These are phyloP conservation scores for Cucurbita pepo DNA, from an alignment of 306 rosid species.

Conservation along the genomic window DNA sequence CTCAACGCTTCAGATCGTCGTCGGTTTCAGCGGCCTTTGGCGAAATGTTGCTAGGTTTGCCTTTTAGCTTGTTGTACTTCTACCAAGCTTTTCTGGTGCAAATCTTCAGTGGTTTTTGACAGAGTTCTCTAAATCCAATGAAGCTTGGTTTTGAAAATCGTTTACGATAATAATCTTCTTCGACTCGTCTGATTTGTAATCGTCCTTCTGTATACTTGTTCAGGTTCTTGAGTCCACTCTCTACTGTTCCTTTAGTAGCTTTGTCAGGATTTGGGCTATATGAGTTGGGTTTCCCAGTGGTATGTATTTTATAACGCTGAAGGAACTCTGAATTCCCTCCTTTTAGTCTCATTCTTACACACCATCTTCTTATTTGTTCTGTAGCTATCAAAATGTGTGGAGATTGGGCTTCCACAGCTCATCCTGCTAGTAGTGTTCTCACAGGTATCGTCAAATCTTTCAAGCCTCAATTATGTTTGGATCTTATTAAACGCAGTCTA, in stretches of 20 bases:
- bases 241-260: conserved; percentile 83
- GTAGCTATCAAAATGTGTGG: conserved; percentile 76
- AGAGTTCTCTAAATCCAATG: not conserved
- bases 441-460: conserved; percentile 36
- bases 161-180: not conserved
- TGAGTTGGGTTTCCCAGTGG: conserved; percentile 82
- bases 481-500: not conserved
- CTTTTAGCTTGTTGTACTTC: not conserved
- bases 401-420: conserved; percentile 88
- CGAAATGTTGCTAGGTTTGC: conserved; percentile 82
- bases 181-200: not conserved
- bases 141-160: not conserved
- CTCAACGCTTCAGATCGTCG: conserved; percentile 88
- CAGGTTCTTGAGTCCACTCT: conserved; percentile 81
- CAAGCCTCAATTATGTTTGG: not conserved
- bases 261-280: conserved; percentile 82
- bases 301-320: conserved; percentile 15
- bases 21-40: conserved; percentile 99
- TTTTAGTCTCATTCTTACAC: not conserved
- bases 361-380: conserved; percentile 6
- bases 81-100: not conserved
- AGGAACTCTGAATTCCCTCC: not conserved
- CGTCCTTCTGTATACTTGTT: conserved; percentile 8
- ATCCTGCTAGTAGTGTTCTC: conserved; percentile 54
- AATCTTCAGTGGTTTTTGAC: not conserved